phyloP scores from a whole-genome alignment of 495 filamentous ascomycete species.

The Tuber melanosporum region DNA sequence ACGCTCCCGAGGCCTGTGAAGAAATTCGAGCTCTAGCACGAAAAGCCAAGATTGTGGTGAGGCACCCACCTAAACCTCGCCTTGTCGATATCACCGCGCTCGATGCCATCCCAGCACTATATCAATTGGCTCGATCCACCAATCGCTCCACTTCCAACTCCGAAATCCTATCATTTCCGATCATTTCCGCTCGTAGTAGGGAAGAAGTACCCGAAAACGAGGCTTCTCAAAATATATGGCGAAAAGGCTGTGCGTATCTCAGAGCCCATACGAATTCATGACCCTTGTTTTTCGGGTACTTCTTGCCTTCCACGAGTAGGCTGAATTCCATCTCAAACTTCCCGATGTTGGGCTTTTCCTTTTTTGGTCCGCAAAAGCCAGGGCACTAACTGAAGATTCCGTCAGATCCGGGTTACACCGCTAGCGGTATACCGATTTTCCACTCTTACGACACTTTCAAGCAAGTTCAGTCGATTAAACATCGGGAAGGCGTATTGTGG shows the following conservation, averaged over 20 bases:
- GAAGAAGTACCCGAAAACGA: too few relatives aligned
- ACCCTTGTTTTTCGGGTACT: too few relatives aligned
- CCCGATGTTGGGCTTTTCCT: background rate
- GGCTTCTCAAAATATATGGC: too few relatives aligned
- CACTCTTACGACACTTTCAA: background rate
- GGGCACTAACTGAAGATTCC: background rate
- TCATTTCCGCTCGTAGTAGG: background rate
- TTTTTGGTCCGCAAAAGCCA: background rate
- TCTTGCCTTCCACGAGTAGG: background rate
- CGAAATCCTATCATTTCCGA: background rate
- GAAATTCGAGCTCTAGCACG: background rate
- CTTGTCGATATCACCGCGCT: background rate
- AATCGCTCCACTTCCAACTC: background rate
- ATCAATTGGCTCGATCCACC: background rate
- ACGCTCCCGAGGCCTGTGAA: background rate
- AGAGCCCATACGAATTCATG: too few relatives aligned
- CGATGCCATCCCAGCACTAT: background rate
- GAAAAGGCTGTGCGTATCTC: too few relatives aligned
- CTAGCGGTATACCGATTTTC: background rate
- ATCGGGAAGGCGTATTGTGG: background rate
- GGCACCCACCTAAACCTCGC: background rate
- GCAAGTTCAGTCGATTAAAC: background rate
- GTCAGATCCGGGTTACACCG: background rate
- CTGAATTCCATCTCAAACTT: background rate
- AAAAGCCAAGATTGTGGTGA: background rate